Base-by-base conservation (phyloP, 805 yeast species). In the Yarrowia divulgata region DNA sequence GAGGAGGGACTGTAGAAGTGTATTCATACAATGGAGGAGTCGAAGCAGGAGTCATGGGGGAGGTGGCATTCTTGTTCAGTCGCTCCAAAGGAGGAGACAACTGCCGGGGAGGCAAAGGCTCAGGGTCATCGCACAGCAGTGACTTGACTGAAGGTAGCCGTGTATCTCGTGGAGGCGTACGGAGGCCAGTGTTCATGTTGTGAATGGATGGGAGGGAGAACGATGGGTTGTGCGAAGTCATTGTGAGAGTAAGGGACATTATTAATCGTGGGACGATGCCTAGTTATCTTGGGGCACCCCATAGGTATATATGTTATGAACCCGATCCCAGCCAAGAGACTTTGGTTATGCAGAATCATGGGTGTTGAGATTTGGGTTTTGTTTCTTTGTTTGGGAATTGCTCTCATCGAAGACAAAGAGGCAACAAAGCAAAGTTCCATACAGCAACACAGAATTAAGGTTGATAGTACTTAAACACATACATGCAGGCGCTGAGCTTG, bases 371-470 rank as follows among this genome's bases (percentile, higher is more conserved):
- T 54, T 54, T 54, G 60, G 60, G 60, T 54, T 54, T 54, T 8
- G 19, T 8, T 54, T 54, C 63, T 42, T 57, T 57, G 63, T 57
- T 12, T 18, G 32, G n/a, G 48, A 57, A 57, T 57, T 57, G 63
- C 63, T 57, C 63, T 39, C 63, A 57, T 57, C 63, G 63, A 57
- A 57, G 48, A 57, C 63, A 57, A 57, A 40, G 63, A 42, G 39
- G 42, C 34, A 54, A 57, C 63, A 57, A 57, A 57, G 63, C 60
- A 57, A 40, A 57, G 63, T 57, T 57, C 63, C 63, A 57, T 57
- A 57, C 63, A 57, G 63, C 63, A 57, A 57, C 63, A 57, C 48
- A 57, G 16, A 16, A 40, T 57, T 57, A 57, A 57, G 63, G 63
- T 55, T 57, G 63, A 29, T 19, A 14, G 35, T 19, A 54, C 39